phyloP scores from a whole-genome alignment of 1,284 basidiomycete genomes.

The Porogramme epimiltina region DNA sequence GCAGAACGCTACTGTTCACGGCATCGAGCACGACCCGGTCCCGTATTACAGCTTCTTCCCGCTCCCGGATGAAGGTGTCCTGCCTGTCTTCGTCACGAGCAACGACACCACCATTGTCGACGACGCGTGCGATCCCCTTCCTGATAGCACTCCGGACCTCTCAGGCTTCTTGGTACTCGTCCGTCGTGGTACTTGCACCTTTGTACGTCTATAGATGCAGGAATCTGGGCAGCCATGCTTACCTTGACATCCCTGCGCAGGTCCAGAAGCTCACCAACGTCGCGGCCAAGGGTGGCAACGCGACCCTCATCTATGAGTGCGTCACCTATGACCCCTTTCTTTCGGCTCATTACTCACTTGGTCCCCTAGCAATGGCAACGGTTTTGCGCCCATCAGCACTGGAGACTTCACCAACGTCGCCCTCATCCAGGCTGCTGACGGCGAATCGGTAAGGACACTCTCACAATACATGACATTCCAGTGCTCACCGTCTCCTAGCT shows the following conservation, averaged over 20 bases:
- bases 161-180: conserved; percentile 49
- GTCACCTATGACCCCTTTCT: conserved; percentile 19
- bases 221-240: neutral
- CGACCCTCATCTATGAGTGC: conserved; percentile 56
- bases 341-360: neutral
- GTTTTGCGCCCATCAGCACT: conserved; percentile 40
- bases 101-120: conserved; percentile 43
- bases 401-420: conserved; percentile 47
- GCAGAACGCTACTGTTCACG: conserved; percentile 41
- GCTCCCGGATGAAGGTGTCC: conserved; percentile 34
- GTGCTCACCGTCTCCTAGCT: conserved; percentile 29
- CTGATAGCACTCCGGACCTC: conserved; percentile 53
- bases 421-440: conserved; percentile 37
- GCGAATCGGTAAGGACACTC: conserved; percentile 32
- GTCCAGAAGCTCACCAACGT: conserved; percentile 48
- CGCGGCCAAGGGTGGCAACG: conserved; percentile 51
- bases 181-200: conserved; percentile 53
- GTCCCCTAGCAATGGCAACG: conserved; percentile 44
- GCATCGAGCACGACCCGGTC: conserved; percentile 43
- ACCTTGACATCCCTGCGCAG: conserved; percentile 27
- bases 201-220: conserved; percentile 41
- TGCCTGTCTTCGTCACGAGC: conserved; percentile 46
- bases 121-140: conserved; percentile 58
- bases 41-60: conserved; percentile 43
- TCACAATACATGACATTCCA: conserved; percentile 10